Base-by-base conservation (phyloP, 2,329 filamentous ascomycete species). In the Acrocalymma vagum region DNA sequence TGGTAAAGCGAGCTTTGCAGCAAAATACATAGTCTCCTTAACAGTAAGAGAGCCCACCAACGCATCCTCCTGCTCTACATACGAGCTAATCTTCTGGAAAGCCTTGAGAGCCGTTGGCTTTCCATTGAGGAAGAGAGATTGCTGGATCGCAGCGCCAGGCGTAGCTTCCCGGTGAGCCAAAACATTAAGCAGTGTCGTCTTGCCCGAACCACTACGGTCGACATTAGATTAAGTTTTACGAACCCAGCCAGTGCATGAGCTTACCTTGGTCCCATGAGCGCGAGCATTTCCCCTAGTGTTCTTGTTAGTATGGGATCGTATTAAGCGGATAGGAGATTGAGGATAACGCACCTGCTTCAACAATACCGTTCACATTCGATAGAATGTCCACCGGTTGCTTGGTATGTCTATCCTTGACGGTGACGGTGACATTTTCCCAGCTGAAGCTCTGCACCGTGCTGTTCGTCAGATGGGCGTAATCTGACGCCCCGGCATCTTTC, bases 61-160 rank as follows among this genome's bases (percentile, higher is more conserved):
- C 1, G 88, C 86, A 73, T 95, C 90, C 52, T 95, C 89, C 67
- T 95, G 90, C 72, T 95, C 90, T 15, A 95, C 90, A 61, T 91
- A 95, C 30, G 83, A 83, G 38, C 82, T 86, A 33, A 93, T 76
- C 31, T 81, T 76, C 13, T 83, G 81, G 53, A 93, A 86, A 0
- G 74, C 73, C 6, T 74, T 65, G 6, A 75, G 69, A 1, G 82
- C 77, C 3, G 83, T 71, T 4, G 70, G 59, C 2, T 61, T 64
- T 20, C 87, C 87, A 65, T 94, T 91, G 52, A 89, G 76, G 39
- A 80, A 75, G 10, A 84, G 74, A 3, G 74, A 65, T 11, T 82
- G 81, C 20, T 78, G 65, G 6, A 81, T 75, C 5, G 75, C 76
- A 2, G 82, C 76, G 3, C 79, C 78, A 1, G 81, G 75, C 0